phyloP scores from a whole-genome alignment of 345 rosid species.

The Salix viminalis region DNA sequence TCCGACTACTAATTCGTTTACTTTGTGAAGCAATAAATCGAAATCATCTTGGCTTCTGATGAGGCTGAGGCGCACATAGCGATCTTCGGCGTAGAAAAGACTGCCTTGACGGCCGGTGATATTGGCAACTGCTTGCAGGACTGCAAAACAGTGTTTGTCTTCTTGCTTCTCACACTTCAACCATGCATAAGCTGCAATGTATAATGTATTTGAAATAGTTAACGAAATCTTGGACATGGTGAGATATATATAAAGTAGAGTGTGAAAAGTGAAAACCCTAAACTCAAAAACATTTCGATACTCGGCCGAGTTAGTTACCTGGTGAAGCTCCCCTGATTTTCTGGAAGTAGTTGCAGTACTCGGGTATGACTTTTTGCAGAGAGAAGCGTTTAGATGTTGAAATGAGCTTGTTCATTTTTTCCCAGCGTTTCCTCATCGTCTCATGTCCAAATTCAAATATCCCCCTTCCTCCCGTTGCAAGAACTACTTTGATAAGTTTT shows the following conservation, averaged over 20 bases:
- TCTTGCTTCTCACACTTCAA: conserved; percentile 54
- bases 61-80: conserved; percentile 51
- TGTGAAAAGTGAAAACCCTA: not conserved
- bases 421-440: conserved; percentile 48
- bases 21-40: conserved; percentile 34
- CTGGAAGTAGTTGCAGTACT: conserved; percentile 39
- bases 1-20: conserved; percentile 19
- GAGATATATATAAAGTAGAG: not conserved
- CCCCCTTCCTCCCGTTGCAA: conserved; percentile 25
- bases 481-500: conserved; percentile 44
- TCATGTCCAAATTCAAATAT: conserved; percentile 47
- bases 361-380: conserved; percentile 35
- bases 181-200: conserved; percentile 62
- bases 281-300: not conserved
- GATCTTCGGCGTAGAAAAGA: conserved; percentile 27
- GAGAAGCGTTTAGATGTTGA: conserved; percentile 54
- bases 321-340: conserved; percentile 36
- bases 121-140: conserved; percentile 36
- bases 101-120: conserved; percentile 48
- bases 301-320: conserved; percentile 18
- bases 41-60: conserved; percentile 57
- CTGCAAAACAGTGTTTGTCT: conserved; percentile 42
- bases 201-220: not conserved
- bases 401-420: conserved; percentile 22
- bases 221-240: not conserved